phyloP scores from a whole-genome alignment of 257 asterid genomes.

The Primulina eburnea region DNA sequence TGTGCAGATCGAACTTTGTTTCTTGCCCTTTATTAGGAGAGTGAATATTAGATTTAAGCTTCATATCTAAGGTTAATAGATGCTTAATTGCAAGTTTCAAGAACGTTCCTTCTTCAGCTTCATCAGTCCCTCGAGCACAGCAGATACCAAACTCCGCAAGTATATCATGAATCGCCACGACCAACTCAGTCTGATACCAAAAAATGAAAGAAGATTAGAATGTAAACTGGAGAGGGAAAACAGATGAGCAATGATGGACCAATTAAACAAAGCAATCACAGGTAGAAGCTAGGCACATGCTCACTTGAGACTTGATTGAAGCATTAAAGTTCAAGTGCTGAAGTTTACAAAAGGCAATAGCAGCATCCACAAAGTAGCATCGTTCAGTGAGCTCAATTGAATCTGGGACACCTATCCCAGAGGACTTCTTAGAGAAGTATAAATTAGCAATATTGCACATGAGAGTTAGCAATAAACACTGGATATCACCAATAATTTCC shows the following conservation, averaged over 20 bases:
- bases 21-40: constrained; percentile 50
- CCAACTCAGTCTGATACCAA: constrained; percentile 66
- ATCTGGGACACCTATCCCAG: constrained; percentile 50
- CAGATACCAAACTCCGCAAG: constrained; percentile 97
- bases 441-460: constrained; percentile 79
- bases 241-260: constrained; percentile 11
- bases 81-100: constrained; percentile 91
- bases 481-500: constrained; percentile 67
- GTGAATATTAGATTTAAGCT: constrained; percentile 56
- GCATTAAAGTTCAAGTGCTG: constrained; percentile 58
- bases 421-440: constrained; percentile 58
- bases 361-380: constrained; percentile 76
- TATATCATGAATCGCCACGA: constrained; percentile 90
- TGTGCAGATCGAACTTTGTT: constrained; percentile 33
- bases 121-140: constrained; percentile 77
- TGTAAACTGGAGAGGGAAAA: constrained; percentile 18
- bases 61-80: constrained; percentile 85
- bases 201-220: constrained; percentile 19
- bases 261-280: constrained; percentile 23
- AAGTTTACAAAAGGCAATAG: constrained; percentile 86
- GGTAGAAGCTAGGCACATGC: constrained; percentile 30
- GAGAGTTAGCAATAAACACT: constrained; percentile 60
- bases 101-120: constrained; percentile 85
- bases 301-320: constrained; percentile 81
- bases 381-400: constrained; percentile 56